Evolutionary conservation across 345 rosid genomes (phyloP), one percentile per base, ranked within the genome.

Genomic region (Kandelia obovata): DNA sequence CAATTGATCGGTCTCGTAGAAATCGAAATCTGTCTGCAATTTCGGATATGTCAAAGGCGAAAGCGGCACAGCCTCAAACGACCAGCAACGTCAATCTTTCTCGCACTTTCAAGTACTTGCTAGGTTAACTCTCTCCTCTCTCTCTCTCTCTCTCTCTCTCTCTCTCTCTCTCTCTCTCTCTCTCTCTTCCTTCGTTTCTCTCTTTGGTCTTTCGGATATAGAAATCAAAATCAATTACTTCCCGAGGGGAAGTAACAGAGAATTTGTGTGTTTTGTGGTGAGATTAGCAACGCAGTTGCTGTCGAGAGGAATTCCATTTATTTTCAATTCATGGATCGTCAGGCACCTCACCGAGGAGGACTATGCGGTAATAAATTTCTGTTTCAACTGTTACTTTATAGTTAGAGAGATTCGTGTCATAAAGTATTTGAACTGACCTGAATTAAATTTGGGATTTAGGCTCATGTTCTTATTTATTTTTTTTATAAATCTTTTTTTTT

Each of bases 281-380:
- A 39, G 26, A 16, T 61, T 55, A 87, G 94, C 90, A 68, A 88
- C 98, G 2, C 97, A 90, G 84, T 81, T 92, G 49, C 70, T 88
- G 60, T 90, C 97, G 30, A 85, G 96, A 74, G 95, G 95, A 77
- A 91, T 91, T 64, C 95, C 98, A 0, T 94, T 94, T 66, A 71
- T 89, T 43, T 89, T 92, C 83, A 95, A 90, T 77, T 84, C 89
- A 2, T 92, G 96, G 98, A 81, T 95, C 65, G 96, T 92, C 35
- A 82, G 96, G 84, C 90, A 83, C 81, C 90, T 90, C 55, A 81
- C 89, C 0, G 84, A 74, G 59, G 78, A 82, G 69, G 96, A 90
- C 73, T 95, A 86, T 71, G 96, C 96, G 84, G 97, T 95, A 89
- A 37, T 62, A 7, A 5, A 11, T 56, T 32, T 15, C 19, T 60